phyloP scores from a whole-genome alignment of 306 rosid species.

The Cucurbita argyrosperma region DNA sequence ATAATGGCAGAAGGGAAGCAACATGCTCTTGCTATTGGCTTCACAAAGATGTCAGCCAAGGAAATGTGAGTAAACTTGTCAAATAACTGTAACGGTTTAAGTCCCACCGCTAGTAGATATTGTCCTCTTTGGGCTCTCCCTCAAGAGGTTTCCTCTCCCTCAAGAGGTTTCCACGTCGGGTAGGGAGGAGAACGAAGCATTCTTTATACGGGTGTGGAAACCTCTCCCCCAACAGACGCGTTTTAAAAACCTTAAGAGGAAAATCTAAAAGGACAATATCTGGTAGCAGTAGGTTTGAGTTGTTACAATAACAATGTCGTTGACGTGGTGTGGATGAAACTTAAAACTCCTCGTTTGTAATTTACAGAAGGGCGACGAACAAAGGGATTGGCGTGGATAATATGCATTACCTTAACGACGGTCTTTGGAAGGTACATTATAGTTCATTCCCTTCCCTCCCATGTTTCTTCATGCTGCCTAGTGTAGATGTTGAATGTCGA shows the following conservation, averaged over 20 bases:
- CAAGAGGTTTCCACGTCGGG: no score
- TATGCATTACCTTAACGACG: conserved; percentile 96
- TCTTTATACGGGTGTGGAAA: no score
- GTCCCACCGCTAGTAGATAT: background rate
- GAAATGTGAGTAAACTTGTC: conserved; percentile 52
- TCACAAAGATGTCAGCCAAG: conserved; percentile 94
- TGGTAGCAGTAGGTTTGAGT: no score
- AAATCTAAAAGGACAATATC: no score
- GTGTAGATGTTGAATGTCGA: background rate
- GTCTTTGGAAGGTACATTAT: conserved; percentile 86
- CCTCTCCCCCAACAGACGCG: no score
- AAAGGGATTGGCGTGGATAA: conserved; percentile 97
- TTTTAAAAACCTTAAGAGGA: no score
- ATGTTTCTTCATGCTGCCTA: background rate
- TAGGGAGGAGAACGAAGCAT: no score
- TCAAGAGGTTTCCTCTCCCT: no score
- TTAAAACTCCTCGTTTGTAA: background rate
- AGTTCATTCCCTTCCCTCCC: background rate
- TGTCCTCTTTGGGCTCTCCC: no score
- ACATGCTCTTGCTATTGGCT: conserved; percentile 97
- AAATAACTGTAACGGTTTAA: no score
- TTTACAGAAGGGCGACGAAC: conserved; percentile 68
- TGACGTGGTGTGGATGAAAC: background rate
- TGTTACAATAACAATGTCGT: no score
- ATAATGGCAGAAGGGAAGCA: conserved; percentile 99